These are phyloP conservation scores for Akanthomyces dipterigenus DNA, from an alignment of 2,329 filamentous ascomycete genomes.

Conservation along the genomic window DNA sequence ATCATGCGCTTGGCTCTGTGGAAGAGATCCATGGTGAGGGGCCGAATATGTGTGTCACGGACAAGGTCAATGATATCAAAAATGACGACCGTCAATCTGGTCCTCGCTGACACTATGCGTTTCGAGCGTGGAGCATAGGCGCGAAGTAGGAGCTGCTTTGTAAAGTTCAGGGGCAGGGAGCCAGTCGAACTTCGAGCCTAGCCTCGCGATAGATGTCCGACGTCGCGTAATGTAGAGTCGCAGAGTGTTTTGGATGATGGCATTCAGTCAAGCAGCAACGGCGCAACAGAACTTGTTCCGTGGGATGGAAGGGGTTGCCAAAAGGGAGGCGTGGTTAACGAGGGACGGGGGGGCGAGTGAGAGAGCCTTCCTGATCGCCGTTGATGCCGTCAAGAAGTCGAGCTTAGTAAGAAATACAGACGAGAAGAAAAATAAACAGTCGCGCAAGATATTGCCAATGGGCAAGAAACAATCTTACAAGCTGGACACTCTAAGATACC, in stretches of 20 bases:
- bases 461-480: not conserved
- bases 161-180: slow-evolving; percentile 2
- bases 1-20: slow-evolving; percentile 47
- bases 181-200: not conserved
- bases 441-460: not conserved
- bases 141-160: not conserved
- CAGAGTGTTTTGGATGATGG: not conserved
- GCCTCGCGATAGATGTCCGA: not conserved
- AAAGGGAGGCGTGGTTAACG: not conserved
- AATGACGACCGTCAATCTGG: not conserved
- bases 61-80: not conserved
- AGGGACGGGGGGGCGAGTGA: not conserved
- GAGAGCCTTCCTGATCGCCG: not conserved
- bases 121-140: not conserved
- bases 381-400: not conserved
- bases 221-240: not conserved
- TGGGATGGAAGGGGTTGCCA: not conserved
- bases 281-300: not conserved
- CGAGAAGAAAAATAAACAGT: not conserved
- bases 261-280: not conserved
- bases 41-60: not conserved
- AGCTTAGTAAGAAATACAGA: not conserved
- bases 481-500: not conserved
- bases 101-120: not conserved
- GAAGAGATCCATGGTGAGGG: slow-evolving; percentile 49